Percentiles rank a stretch among this genome's conserved stretches.
Evolutionary conservation across 148 eudicot genomes (phyloP).

Genomic region (Diospyros kaki): DNA sequence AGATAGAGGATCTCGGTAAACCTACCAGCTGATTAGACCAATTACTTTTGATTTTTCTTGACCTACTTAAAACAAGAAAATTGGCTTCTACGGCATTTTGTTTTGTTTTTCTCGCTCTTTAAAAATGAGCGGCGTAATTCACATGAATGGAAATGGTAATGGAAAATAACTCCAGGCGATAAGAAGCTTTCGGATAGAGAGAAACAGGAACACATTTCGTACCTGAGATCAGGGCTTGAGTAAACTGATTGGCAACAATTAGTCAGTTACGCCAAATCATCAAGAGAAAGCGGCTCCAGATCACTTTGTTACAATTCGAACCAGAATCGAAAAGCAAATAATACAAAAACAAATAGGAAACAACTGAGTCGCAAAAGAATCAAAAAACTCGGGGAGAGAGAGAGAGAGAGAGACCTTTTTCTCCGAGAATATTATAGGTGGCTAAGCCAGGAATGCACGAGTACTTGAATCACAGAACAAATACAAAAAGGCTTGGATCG

Average conservation of each 20-base stretch:
- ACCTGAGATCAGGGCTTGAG: not conserved
- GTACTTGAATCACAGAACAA: conserved; percentile 4
- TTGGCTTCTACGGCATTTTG: too few relatives aligned
- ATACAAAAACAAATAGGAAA: not conserved
- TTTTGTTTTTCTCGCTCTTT: too few relatives aligned
- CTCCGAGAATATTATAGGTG: not conserved
- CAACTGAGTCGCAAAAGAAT: not conserved
- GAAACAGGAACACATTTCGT: too few relatives aligned
- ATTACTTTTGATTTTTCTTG: too few relatives aligned
- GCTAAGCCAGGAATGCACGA: not conserved
- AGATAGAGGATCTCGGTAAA: too few relatives aligned
- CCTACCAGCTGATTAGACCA: too few relatives aligned
- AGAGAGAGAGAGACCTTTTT: not conserved
- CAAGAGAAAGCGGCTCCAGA: not conserved
- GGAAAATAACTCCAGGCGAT: too few relatives aligned
- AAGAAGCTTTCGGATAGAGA: too few relatives aligned
- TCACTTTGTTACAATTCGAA: not conserved
- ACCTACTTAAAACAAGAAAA: too few relatives aligned
- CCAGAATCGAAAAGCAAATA: not conserved
- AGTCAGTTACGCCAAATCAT: not conserved
- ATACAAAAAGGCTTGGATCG: not conserved
- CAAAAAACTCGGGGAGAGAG: not conserved
- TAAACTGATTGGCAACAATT: not conserved
- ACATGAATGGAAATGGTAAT: too few relatives aligned
- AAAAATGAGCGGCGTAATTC: too few relatives aligned